Percentiles rank a stretch among this genome's conserved stretches.
Conservation (phyloP, 768 basidiomycete species). For the Mycena pura region DNA sequence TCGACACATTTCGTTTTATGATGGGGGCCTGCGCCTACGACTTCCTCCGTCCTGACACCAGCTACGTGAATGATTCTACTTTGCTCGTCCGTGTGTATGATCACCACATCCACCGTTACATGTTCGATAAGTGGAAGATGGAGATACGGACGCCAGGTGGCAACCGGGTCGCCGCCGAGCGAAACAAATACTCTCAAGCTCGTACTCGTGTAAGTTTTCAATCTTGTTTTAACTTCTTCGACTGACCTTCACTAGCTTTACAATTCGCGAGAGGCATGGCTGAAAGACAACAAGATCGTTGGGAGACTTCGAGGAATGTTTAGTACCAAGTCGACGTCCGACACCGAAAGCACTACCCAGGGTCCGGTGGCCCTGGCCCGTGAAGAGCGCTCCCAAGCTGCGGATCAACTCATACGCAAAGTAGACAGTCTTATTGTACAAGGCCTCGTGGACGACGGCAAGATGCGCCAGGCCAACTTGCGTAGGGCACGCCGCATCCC, state of each 20-base stretch:
- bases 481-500: neutral
- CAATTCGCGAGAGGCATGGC: neutral
- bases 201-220: slow-evolving; percentile 4
- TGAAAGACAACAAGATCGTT: neutral
- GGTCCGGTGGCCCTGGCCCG: slow-evolving; percentile 9
- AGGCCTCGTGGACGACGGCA: neutral
- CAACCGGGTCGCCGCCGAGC: neutral
- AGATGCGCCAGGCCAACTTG: neutral
- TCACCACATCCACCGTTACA: slow-evolving; percentile 16
- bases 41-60: slow-evolving; percentile 10
- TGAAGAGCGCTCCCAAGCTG: slow-evolving; percentile 7
- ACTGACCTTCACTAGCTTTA: slow-evolving; percentile 8
- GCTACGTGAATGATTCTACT: neutral
- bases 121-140: neutral
- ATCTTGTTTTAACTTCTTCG: neutral
- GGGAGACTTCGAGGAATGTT: neutral
- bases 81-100: slow-evolving; percentile 7
- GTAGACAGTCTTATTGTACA: neutral
- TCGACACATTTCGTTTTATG: slow-evolving; percentile 14
- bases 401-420: neutral
- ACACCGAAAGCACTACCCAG: neutral
- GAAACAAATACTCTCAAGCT: neutral
- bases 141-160: slow-evolving; percentile 10
- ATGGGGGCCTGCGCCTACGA: neutral
- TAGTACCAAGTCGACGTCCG: slow-evolving; percentile 12